Evolutionary conservation across 2,329 filamentous ascomycete species (phyloP).

Genomic region (Botryotinia calthae): DNA sequence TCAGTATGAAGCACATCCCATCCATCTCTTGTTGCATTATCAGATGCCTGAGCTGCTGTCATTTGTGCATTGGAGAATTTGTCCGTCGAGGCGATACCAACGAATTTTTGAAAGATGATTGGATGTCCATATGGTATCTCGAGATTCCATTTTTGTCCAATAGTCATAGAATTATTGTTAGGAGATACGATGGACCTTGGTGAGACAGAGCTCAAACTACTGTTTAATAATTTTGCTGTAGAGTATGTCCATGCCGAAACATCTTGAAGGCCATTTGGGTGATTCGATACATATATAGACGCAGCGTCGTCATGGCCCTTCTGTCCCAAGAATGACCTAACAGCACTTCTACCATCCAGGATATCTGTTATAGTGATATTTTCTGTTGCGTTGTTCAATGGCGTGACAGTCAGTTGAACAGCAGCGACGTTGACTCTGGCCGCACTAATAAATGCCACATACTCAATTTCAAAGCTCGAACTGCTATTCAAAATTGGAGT

Average conservation of each 20-base stretch:
- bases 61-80: constrained; percentile 56
- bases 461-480: constrained; percentile 59
- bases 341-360: constrained; percentile 59
- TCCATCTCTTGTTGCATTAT: constrained; percentile 34
- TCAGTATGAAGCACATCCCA: constrained; percentile 20
- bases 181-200: constrained; percentile 28
- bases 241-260: constrained; percentile 58
- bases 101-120: constrained; percentile 56
- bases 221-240: constrained; percentile 40
- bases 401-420: constrained; percentile 21
- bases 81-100: constrained; percentile 62
- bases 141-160: constrained; percentile 55
- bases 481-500: constrained; percentile 41
- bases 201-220: constrained; percentile 39
- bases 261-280: constrained; percentile 55
- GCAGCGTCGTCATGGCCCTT: constrained; percentile 47
- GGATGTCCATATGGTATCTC: constrained; percentile 50
- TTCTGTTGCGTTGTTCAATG: constrained; percentile 21
- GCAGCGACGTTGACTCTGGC: constrained; percentile 24
- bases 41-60: constrained; percentile 41
- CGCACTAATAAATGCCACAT: constrained; percentile 41
- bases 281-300: constrained; percentile 58
- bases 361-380: constrained; percentile 57
- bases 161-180: constrained; percentile 56
- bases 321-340: constrained; percentile 54